Conservation (phyloP, 2,329 filamentous ascomycete genomes). For the Diplocarpon mali region DNA sequence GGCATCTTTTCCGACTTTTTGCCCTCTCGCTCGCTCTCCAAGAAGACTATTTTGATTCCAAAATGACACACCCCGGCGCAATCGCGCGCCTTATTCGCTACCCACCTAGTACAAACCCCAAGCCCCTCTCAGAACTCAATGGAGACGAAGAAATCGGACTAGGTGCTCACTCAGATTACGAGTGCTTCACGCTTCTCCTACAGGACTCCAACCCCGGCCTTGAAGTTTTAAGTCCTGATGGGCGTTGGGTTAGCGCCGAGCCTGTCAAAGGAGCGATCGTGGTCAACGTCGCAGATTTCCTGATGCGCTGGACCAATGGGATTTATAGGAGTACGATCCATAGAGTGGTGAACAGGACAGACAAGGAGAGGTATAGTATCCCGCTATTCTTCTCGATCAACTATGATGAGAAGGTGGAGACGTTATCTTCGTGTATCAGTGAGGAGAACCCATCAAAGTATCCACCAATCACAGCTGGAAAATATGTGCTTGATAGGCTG, state of each 20-base stretch:
- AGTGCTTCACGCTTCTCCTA: constrained; percentile 44
- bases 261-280: constrained; percentile 37
- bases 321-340: constrained; percentile 43
- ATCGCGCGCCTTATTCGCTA: constrained; percentile 39
- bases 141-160: constrained; percentile 24
- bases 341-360: constrained; percentile 42
- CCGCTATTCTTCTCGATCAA: constrained; percentile 39
- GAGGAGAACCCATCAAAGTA: constrained; percentile 22
- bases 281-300: constrained; percentile 40
- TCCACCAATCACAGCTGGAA: constrained; percentile 23
- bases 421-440: constrained; percentile 22
- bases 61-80: constrained; percentile 33
- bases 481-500: constrained; percentile 24
- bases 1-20: constrained; percentile 28
- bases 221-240: constrained; percentile 37
- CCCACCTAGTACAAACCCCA: constrained; percentile 30
- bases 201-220: constrained; percentile 40
- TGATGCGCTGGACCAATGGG: constrained; percentile 39
- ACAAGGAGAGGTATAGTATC: constrained; percentile 42
- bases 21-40: constrained; percentile 32
- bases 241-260: constrained; percentile 34
- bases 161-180: constrained; percentile 45
- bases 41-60: constrained; percentile 32
- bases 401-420: constrained; percentile 26
- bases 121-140: constrained; percentile 21